phyloP scores from a whole-genome alignment of 805 yeast species.

The Yamadazyma nakazawae region DNA sequence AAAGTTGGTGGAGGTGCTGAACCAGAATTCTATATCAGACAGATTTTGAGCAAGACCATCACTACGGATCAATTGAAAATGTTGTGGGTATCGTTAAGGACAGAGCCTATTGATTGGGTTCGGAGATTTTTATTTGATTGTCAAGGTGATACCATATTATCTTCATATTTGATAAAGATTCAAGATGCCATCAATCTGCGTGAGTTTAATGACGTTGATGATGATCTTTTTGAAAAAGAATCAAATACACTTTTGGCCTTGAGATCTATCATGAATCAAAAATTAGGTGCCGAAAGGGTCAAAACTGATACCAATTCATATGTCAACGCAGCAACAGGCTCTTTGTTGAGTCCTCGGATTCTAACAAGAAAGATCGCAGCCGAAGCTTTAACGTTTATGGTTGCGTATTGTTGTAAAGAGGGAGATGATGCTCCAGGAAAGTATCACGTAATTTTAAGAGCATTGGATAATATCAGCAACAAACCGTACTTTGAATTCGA shows the following conservation, averaged over 20 bases:
- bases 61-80: slow-evolving; percentile 70
- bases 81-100: slow-evolving; percentile 86
- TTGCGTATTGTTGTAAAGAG: slow-evolving; percentile 33
- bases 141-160: slow-evolving; percentile 79
- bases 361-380: slow-evolving; percentile 77
- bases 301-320: slow-evolving; percentile 37
- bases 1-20: slow-evolving; percentile 32
- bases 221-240: slow-evolving; percentile 65
- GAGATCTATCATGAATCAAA: slow-evolving; percentile 65
- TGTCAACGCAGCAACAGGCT: slow-evolving; percentile 64
- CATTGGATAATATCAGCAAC: slow-evolving; percentile 44
- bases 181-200: slow-evolving; percentile 42
- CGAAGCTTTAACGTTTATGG: slow-evolving; percentile 59
- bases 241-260: slow-evolving; percentile 73
- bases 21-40: slow-evolving; percentile 76
- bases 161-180: slow-evolving; percentile 51
- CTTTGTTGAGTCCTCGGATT: slow-evolving; percentile 70
- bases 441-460: slow-evolving; percentile 54
- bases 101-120: slow-evolving; percentile 85
- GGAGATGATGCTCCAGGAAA: slow-evolving; percentile 35
- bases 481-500: slow-evolving; percentile 40
- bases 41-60: slow-evolving; percentile 66
- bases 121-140: slow-evolving; percentile 61
- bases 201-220: slow-evolving; percentile 39
- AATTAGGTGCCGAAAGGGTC: slow-evolving; percentile 60